phyloP scores from a whole-genome alignment of 2,329 filamentous ascomycete species.

The Claviceps fusiformis region DNA sequence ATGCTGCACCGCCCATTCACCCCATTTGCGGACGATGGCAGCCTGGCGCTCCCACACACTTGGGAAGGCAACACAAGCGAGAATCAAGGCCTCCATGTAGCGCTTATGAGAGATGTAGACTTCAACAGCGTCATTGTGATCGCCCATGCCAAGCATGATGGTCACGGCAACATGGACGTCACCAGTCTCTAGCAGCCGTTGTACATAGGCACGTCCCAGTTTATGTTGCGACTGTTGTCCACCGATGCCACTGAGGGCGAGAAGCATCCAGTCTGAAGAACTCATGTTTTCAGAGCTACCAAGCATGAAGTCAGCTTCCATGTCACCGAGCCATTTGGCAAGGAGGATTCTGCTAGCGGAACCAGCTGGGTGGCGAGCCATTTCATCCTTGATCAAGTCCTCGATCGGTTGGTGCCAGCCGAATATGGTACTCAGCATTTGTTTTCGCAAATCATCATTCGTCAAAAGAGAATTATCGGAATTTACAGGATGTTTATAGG shows the following conservation, averaged over 20 bases:
- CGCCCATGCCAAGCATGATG: conserved; percentile 83
- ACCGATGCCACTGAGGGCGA: conserved; percentile 82
- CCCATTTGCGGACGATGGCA: conserved; percentile 85
- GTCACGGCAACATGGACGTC: conserved; percentile 88
- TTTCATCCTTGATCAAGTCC: conserved; percentile 71
- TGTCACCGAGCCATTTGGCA: conserved; percentile 83
- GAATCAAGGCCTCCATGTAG: conserved; percentile 83
- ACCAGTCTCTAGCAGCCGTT: conserved; percentile 75
- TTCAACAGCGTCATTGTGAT: conserved; percentile 88
- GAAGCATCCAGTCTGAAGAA: conserved; percentile 90
- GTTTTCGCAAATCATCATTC: conserved; percentile 66
- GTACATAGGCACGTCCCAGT: conserved; percentile 79
- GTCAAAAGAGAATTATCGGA: conserved; percentile 47
- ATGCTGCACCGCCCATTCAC: conserved; percentile 76
- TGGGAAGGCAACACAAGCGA: conserved; percentile 73
- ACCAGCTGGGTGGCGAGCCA: conserved; percentile 57
- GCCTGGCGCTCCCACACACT: conserved; percentile 84
- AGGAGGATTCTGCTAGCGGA: conserved; percentile 72
- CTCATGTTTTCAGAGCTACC: conserved; percentile 78
- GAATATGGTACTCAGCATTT: conserved; percentile 91
- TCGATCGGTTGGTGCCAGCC: conserved; percentile 84
- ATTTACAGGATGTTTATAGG: conserved; percentile 57
- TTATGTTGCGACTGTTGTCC: conserved; percentile 67
- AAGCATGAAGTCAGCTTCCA: conserved; percentile 67
- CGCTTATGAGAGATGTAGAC: conserved; percentile 85